Base-by-base conservation (phyloP, 2,329 filamentous ascomycete genomes). In the Pseudogymnoascus sp. region DNA sequence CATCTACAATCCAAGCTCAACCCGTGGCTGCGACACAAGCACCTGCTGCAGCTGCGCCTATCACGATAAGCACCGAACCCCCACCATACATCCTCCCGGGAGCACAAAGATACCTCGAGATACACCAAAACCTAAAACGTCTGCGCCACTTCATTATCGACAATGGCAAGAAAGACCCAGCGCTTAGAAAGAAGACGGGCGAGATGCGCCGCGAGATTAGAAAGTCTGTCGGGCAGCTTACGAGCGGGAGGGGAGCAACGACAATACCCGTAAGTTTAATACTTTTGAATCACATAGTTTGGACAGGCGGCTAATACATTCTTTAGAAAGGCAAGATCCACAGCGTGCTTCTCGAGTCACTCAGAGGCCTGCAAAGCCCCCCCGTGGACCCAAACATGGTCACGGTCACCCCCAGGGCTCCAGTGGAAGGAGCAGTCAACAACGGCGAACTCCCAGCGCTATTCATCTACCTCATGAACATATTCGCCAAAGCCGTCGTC, bases 381-480 rank as follows among this genome's bases (percentile, higher is more conserved):
- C 71, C 77, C 1, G 78, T 88, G 13, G 81, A 87, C 66, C 81
- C 85, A 10, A 79, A 79, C 62, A 75, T 79, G 16, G 87, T 83
- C 71, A 76, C 87, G 48, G 77, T 75, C 6, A 75, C 78, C n/a
- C 57, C 57, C 13, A 72, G 73, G 13, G 73, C 78, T 28, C 79
- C 80, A 1, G 72, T 76, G n/a, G 78, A 83, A 63, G 83, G 80
- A 11, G 80, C 80, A 2, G 70, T 77, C 2, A 75, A 81, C 64
- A 83, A 87, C 34, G 71, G 68, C 7, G 83, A 80, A 21, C 76
- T 90, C 21, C 87, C 90, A 0, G 81, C 83, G 1, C 76, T 90
- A 5, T 84, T 90, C 67, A 77, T 96, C 25, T 96, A 92, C 73
- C 81, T 91, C 1, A 80, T 96, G 64, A 92, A 90, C 70, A 85